These are phyloP conservation scores for Fraxinus ornus DNA, from an alignment of 305 asterid genomes.

Conservation along the genomic window DNA sequence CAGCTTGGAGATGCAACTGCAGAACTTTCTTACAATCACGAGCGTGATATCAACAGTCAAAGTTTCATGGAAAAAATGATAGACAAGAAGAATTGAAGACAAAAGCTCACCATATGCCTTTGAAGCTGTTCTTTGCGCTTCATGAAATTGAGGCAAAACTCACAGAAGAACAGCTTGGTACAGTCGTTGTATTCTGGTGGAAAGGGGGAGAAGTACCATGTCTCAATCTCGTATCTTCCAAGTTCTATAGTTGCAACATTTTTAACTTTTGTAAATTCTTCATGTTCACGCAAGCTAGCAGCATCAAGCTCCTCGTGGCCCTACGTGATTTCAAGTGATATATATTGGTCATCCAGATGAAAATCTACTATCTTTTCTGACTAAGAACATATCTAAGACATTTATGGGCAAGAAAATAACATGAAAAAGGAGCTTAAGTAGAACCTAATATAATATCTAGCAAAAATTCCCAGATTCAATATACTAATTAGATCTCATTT, in stretches of 20 bases:
- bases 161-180: slow-evolving; percentile 91
- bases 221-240: slow-evolving; percentile 96
- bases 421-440: background rate
- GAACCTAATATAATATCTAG: background rate
- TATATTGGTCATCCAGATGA: slow-evolving; percentile 17
- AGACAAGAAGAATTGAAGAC: slow-evolving; percentile 6
- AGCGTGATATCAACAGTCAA: slow-evolving; percentile 10
- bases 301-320: slow-evolving; percentile 99
- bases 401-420: background rate
- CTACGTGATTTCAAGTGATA: slow-evolving; percentile 36
- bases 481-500: background rate
- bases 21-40: slow-evolving; percentile 1
- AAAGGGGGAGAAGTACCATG: slow-evolving; percentile 99
- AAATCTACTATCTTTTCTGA: background rate
- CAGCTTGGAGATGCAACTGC: background rate
- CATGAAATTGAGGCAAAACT: slow-evolving; percentile 97
- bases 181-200: slow-evolving; percentile 98
- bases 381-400: background rate
- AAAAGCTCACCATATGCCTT: slow-evolving; percentile 89
- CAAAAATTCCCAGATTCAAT: background rate
- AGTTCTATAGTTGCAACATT: slow-evolving; percentile 94
- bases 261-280: slow-evolving; percentile 95
- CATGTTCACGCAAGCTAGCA: slow-evolving; percentile 98
- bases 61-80: slow-evolving; percentile 11
- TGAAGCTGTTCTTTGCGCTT: slow-evolving; percentile 98